Evolutionary conservation across 2,329 filamentous ascomycete genomes (phyloP), one percentile per base, ranked within the genome.

Genomic region (Huntiella omanensis): DNA sequence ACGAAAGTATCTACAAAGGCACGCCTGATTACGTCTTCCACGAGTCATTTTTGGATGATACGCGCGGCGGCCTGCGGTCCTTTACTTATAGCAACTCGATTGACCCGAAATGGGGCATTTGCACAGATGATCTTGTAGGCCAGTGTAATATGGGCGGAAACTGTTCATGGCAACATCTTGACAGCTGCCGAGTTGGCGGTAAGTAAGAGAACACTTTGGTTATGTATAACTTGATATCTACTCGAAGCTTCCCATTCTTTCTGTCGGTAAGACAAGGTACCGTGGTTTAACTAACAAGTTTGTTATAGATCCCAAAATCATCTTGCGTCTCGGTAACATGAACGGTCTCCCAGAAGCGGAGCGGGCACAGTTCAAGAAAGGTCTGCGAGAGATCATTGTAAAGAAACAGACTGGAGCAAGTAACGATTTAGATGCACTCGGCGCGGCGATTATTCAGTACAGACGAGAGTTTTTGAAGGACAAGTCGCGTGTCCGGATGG

Each of bases 21-120:
- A 95, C 96, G 61, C 84, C 77, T 59, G 80, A 83, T 34, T 98
- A 83, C 63, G 84, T 88, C 54, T 95, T 88, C 59, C 87, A 96
- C 58, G 83, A 84, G 32, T 68, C 73, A 44, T 96, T 78, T 62
- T 66, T 69, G 53, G 61, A 80, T 43, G 66, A 74, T 48, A 77
- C 94, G 48, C 59, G 74, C 47, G 80, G 79, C 51, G 88, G 88
- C 38, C 80, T 86, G 57, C 79, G 81, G 58, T 96, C 91, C 52
- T 70, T 92, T 66, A 96, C 87, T 38, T 96, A 88, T 64, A 95
- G 84, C 64, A 83, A 93, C 62, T 80, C 78, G 54, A 93, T 98
- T 62, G 77, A 95, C 58, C 69, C 77, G 17, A 69, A 75, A 50
- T 77, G 73, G 54, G 72, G 74, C 51, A 58, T 96, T 42, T 98